phyloP scores from a whole-genome alignment of 148 eudicot genomes.

The Vaccinium myrtillus region DNA sequence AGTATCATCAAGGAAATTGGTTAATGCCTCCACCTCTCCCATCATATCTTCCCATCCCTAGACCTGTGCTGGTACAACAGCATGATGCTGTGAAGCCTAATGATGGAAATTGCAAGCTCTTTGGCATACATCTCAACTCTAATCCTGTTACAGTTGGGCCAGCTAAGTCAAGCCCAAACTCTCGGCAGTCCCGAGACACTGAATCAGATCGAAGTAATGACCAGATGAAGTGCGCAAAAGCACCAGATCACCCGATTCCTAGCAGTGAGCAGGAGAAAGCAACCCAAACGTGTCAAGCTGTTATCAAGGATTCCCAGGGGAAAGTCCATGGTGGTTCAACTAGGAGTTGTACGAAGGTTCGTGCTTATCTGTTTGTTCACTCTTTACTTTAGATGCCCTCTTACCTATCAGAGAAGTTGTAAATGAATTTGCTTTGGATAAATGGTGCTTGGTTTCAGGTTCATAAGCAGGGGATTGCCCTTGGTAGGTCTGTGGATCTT shows the following conservation, averaged over 20 bases:
- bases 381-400: background rate
- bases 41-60: conserved; percentile 48
- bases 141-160: conserved; percentile 38
- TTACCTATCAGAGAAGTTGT: background rate
- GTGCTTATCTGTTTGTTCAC: background rate
- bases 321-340: conserved; percentile 60
- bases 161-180: conserved; percentile 21
- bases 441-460: conserved; percentile 48
- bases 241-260: conserved; percentile 33
- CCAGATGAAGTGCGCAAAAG: conserved; percentile 46
- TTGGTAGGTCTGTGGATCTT: conserved; percentile 95
- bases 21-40: conserved; percentile 60
- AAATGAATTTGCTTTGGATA: background rate
- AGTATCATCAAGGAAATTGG: conserved; percentile 60
- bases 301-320: conserved; percentile 40
- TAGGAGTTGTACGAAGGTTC: conserved; percentile 95
- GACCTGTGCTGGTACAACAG: conserved; percentile 31
- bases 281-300: conserved; percentile 28
- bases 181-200: conserved; percentile 32
- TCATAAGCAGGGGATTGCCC: conserved; percentile 92
- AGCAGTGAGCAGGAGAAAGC: conserved; percentile 52
- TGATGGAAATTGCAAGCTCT: conserved; percentile 78
- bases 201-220: conserved; percentile 52
- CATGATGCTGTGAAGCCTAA: conserved; percentile 46
- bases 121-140: conserved; percentile 69